A percentile compares a stretch with the other conserved stretches of the same genome.
phyloP scores from a whole-genome alignment of 2,329 filamentous ascomycete genomes.

The Neofusicoccum cordaticola region DNA sequence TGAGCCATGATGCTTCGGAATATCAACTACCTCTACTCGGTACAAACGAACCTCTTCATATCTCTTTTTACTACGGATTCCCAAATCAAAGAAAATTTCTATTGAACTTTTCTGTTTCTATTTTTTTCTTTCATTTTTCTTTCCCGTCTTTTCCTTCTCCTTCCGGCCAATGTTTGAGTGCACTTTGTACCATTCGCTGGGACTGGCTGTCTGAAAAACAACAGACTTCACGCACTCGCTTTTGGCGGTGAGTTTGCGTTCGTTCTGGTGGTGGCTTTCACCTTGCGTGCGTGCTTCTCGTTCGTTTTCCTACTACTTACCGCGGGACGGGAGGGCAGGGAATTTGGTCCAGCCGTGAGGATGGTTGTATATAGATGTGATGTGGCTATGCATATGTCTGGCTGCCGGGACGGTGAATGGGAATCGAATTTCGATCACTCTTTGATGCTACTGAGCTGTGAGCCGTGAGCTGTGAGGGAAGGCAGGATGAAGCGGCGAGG shows the following conservation, averaged over 20 bases:
- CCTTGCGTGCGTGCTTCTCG: neutral
- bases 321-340: neutral
- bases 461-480: too few relatives aligned
- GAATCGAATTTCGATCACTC: too few relatives aligned
- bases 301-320: neutral
- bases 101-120: neutral
- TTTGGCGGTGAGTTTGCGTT: neutral
- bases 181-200: neutral
- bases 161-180: neutral
- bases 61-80: neutral
- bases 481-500: too few relatives aligned
- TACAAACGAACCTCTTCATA: neutral
- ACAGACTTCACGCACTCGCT: neutral
- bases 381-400: neutral
- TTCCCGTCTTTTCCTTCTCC: neutral
- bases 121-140: neutral
- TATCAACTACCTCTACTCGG: neutral
- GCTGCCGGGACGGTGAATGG: too few relatives aligned
- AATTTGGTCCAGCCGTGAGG: neutral
- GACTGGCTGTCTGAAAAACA: neutral
- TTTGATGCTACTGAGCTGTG: too few relatives aligned
- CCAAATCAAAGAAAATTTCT: neutral
- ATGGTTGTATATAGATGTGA: neutral
- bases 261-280: neutral
- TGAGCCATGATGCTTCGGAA: neutral